These are phyloP conservation scores for Aspergillus steynii DNA, from an alignment of 495 filamentous ascomycete species.

Conservation along the genomic window DNA sequence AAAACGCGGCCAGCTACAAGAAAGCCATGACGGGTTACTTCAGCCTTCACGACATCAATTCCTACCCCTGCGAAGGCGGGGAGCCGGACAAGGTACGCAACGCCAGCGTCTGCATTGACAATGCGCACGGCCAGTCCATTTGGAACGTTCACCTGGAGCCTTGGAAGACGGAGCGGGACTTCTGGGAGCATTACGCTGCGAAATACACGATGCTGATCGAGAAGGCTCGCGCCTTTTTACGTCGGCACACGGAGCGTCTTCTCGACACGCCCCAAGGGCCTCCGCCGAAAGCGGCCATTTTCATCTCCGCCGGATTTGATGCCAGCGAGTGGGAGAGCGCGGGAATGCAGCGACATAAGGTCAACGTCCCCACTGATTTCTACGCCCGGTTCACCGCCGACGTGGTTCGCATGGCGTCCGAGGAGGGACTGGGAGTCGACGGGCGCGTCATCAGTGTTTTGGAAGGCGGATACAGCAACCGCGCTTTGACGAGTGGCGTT, in stretches of 20 bases:
- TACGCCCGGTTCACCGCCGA: conserved; percentile 89
- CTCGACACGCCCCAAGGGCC: conserved; percentile 50
- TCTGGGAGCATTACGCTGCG: conserved; percentile 82
- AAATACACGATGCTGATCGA: conserved; percentile 74
- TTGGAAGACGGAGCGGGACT: conserved; percentile 79
- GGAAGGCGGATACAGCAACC: conserved; percentile 93
- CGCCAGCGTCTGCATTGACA: conserved; percentile 88
- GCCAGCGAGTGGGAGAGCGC: conserved; percentile 90
- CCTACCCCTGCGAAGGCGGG: conserved; percentile 88
- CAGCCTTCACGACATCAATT: conserved; percentile 96
- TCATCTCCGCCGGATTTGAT: conserved; percentile 94
- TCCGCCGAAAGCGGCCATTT: conserved; percentile 78
- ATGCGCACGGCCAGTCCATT: conserved; percentile 85
- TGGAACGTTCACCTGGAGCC: conserved; percentile 95
- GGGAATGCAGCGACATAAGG: conserved; percentile 91
- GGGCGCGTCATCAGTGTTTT: conserved; percentile 89
- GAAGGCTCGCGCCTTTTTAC: conserved; percentile 76
- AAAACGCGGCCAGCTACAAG: conserved; percentile 68
- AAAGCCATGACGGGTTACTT: conserved; percentile 91
- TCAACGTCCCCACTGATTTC: conserved; percentile 95
- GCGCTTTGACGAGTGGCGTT: conserved; percentile 83
- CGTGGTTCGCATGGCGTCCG: conserved; percentile 75
- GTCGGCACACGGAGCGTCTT: conserved; percentile 63
- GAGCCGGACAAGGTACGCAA: conserved; percentile 88
- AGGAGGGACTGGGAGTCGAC: conserved; percentile 73